Percentiles rank a stretch among this genome's conserved stretches.
These are phyloP conservation scores for Trametes elegans DNA, from an alignment of 768 basidiomycete genomes.

Conservation along the genomic window DNA sequence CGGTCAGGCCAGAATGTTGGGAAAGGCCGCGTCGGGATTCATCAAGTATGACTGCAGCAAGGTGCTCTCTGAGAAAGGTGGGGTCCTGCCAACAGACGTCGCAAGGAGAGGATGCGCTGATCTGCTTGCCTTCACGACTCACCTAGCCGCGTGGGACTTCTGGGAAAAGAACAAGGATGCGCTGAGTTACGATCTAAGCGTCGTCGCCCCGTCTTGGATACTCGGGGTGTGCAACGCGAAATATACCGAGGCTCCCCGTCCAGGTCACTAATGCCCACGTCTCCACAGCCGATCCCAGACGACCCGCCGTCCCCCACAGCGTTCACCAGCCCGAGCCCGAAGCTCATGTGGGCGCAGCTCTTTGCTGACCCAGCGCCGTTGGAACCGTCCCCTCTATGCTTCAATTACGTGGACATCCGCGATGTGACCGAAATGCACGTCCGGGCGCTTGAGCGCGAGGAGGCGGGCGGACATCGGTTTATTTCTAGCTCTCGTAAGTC, in stretches of 20 bases:
- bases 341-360: background rate
- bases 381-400: background rate
- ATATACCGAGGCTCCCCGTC: background rate
- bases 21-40: too few relatives aligned
- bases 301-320: background rate
- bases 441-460: constrained; percentile 27
- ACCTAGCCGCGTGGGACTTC: constrained; percentile 48
- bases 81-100: too few relatives aligned
- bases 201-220: constrained; percentile 51
- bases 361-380: background rate
- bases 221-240: constrained; percentile 1
- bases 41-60: too few relatives aligned
- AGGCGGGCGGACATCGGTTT: constrained; percentile 40
- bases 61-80: too few relatives aligned
- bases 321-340: background rate
- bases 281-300: background rate
- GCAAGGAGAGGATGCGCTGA: too few relatives aligned
- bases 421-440: constrained; percentile 34
- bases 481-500: constrained; percentile 31
- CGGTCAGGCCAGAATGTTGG: too few relatives aligned
- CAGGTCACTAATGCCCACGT: background rate
- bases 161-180: constrained; percentile 40
- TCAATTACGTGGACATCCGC: constrained; percentile 33
- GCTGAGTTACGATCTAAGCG: constrained; percentile 30
- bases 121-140: too few relatives aligned